Evolutionary conservation across 2,329 filamentous ascomycete species (phyloP).

Genomic region (Acarospora socialis): DNA sequence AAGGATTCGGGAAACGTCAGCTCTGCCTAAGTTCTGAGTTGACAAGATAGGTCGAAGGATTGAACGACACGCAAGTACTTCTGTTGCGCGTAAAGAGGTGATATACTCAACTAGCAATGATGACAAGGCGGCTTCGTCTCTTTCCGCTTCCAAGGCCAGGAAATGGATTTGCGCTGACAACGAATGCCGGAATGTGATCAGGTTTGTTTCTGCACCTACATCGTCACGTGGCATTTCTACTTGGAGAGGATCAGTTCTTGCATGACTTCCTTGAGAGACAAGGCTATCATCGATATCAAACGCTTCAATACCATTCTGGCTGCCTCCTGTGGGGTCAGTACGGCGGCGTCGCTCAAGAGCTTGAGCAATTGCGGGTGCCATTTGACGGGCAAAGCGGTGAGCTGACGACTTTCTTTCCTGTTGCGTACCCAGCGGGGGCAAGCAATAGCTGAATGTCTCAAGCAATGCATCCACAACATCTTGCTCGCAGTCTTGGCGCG

Average conservation of each 20-base stretch:
- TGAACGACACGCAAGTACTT: constrained; percentile 25
- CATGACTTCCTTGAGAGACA: constrained; percentile 16
- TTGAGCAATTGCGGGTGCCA: too few species aligned
- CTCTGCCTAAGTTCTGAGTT: constrained; percentile 16
- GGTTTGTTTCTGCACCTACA: constrained; percentile 20
- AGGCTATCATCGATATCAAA: constrained; percentile 32
- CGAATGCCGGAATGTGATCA: constrained; percentile 23
- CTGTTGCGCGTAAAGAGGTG: constrained; percentile 22
- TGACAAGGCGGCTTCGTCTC: constrained; percentile 2
- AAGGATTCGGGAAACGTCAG: constrained; percentile 31
- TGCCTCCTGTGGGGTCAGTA: too few species aligned
- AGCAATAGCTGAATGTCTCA: too few species aligned
- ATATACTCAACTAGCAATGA: constrained; percentile 23
- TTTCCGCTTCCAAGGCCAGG: not conserved
- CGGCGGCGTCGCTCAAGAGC: too few species aligned
- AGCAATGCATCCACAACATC: too few species aligned
- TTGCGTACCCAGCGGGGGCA: too few species aligned
- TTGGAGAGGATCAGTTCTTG: constrained; percentile 15
- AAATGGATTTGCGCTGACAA: constrained; percentile 10
- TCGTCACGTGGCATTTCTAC: constrained; percentile 22
- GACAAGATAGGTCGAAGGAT: constrained; percentile 20
- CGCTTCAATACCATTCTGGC: too few species aligned
- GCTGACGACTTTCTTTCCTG: too few species aligned
- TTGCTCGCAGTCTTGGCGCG: too few species aligned
- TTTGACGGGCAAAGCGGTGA: too few species aligned